Percentiles rank a stretch among this genome's conserved stretches.
Evolutionary conservation across 1,284 basidiomycete species (phyloP).

Genomic region (Porodaedalea pini): DNA sequence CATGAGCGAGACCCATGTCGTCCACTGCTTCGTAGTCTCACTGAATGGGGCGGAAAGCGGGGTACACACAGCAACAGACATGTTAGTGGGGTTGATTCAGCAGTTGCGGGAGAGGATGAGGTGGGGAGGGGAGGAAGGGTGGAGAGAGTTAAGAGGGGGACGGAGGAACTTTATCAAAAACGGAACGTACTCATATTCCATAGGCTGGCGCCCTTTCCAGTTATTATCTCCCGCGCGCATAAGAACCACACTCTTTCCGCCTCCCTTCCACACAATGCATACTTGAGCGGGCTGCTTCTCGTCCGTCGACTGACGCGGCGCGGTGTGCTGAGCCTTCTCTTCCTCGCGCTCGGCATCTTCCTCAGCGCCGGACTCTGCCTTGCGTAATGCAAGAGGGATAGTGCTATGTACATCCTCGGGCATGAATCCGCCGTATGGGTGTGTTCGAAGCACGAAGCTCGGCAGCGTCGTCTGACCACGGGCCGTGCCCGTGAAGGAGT

Average conservation of each 20-base stretch:
- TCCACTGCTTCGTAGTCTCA: constrained; percentile 38
- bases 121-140: background rate
- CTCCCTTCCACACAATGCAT: constrained; percentile 61
- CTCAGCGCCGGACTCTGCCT: constrained; percentile 28
- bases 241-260: constrained; percentile 57
- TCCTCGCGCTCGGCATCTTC: constrained; percentile 33
- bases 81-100: constrained; percentile 7
- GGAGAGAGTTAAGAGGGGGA: background rate
- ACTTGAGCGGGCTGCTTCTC: constrained; percentile 41
- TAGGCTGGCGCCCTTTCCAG: constrained; percentile 61
- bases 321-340: constrained; percentile 19
- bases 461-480: constrained; percentile 17
- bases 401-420: constrained; percentile 59
- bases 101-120: background rate
- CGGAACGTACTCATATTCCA: constrained; percentile 56
- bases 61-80: constrained; percentile 6
- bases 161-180: constrained; percentile 23
- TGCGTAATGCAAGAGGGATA: constrained; percentile 54
- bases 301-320: constrained; percentile 33
- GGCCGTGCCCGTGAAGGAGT: constrained; percentile 31
- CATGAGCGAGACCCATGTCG: constrained; percentile 54
- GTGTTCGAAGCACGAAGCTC: constrained; percentile 27
- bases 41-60: constrained; percentile 23
- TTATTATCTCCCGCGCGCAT: constrained; percentile 68
- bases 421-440: constrained; percentile 36